Conservation (phyloP, 495 filamentous ascomycete genomes). For the Penicillium canescens region DNA sequence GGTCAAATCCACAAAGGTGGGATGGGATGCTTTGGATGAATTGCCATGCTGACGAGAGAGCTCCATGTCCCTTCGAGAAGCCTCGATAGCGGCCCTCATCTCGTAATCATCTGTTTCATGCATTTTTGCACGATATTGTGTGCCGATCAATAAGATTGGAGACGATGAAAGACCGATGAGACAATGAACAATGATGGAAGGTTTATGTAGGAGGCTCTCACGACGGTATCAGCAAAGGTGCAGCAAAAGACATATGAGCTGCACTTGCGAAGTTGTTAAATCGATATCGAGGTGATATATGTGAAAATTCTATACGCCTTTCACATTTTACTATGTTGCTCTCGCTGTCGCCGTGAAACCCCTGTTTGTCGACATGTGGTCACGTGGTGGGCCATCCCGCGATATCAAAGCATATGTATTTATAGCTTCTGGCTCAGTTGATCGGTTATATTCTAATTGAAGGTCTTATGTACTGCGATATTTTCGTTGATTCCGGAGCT, state of each 20-base stretch:
- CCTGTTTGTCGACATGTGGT: slow-evolving; percentile 13
- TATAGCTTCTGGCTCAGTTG: no score
- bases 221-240: no score
- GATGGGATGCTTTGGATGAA: background rate
- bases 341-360: background rate
- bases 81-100: slow-evolving; percentile 54
- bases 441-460: no score
- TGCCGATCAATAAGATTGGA: background rate
- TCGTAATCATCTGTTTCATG: slow-evolving; percentile 15
- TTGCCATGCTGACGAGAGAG: no score
- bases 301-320: background rate
- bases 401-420: background rate
- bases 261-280: no score
- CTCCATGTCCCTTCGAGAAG: background rate
- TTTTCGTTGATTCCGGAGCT: no score
- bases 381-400: slow-evolving; percentile 6
- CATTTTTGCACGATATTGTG: no score
- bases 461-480: no score
- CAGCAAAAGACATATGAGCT: no score
- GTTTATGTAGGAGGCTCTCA: background rate
- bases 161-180: background rate
- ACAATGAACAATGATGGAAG: background rate
- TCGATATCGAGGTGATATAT: no score
- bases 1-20: slow-evolving; percentile 39
- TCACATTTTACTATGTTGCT: background rate